Percentiles rank a stretch among this genome's conserved stretches.
These are phyloP conservation scores for Leccinum arenicola DNA, from an alignment of 768 basidiomycete genomes.

Conservation along the genomic window DNA sequence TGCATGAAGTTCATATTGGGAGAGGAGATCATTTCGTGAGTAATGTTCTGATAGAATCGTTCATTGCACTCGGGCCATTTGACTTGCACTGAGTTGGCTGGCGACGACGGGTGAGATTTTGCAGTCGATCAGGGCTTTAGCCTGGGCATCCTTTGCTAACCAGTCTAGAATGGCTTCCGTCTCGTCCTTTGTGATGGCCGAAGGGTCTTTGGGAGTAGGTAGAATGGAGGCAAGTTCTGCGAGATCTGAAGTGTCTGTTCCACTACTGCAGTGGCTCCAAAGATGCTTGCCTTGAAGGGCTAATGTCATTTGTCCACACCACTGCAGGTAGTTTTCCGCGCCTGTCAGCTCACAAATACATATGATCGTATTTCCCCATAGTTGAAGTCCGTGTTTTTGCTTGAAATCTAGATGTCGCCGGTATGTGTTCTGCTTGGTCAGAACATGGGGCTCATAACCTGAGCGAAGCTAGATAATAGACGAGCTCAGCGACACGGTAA, in stretches of 20 bases:
- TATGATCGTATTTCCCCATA: conserved; percentile 11
- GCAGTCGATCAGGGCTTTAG: neutral
- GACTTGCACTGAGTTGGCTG: accelerated
- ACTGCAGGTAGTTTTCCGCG: neutral
- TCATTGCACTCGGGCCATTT: neutral
- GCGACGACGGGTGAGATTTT: neutral
- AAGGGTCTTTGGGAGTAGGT: neutral
- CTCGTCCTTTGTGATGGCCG: neutral
- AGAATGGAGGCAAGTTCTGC: neutral
- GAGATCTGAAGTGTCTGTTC: neutral
- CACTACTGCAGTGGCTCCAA: conserved; percentile 3
- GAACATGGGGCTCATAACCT: neutral
- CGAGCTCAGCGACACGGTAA: too few species aligned
- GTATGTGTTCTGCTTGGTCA: neutral
- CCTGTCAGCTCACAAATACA: conserved; percentile 9
- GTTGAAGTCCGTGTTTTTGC: neutral
- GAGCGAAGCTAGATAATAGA: too few species aligned
- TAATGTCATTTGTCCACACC: neutral
- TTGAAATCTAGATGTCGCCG: neutral
- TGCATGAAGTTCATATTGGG: neutral
- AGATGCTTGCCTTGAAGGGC: neutral
- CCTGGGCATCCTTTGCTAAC: neutral
- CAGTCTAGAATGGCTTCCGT: neutral
- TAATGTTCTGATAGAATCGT: accelerated
- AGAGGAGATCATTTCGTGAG: accelerated